Percentiles rank a stretch among this genome's conserved stretches.
phyloP scores from a whole-genome alignment of 768 basidiomycete species.

The Boletus subcaerulescens region DNA sequence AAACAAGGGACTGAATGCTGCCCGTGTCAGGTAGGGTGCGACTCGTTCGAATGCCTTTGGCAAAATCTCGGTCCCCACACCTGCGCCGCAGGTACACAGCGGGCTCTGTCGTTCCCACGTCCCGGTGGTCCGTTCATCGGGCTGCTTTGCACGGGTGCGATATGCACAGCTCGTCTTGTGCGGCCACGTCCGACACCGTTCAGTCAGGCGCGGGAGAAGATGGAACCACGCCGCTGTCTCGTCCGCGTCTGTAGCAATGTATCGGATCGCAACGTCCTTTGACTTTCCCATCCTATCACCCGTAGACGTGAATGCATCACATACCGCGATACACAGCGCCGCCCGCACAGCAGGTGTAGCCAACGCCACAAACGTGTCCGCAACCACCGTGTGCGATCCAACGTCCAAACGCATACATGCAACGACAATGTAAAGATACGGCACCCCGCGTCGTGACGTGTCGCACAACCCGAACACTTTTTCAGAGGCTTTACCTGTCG shows the following conservation, averaged over 20 bases:
- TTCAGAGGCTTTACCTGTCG: conserved; percentile 3
- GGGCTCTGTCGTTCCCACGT: conserved; percentile 3
- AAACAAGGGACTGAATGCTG: conserved; percentile 54
- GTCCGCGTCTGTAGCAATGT: conserved; percentile 11
- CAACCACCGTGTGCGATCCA: conserved; percentile 40
- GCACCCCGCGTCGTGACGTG: not conserved
- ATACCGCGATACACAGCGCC: not conserved
- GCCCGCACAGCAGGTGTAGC: conserved; percentile 13
- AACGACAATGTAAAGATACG: conserved; percentile 45
- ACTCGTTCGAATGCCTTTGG: conserved; percentile 35
- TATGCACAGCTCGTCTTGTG: conserved; percentile 42
- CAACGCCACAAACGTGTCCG: conserved; percentile 46
- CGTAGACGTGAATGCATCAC: too few species aligned
- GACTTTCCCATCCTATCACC: not conserved
- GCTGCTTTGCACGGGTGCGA: conserved; percentile 21
- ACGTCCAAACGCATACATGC: conserved; percentile 45
- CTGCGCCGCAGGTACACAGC: conserved; percentile 14
- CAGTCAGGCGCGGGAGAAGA: conserved; percentile 48
- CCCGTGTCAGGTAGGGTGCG: conserved; percentile 44
- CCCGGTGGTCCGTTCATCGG: conserved; percentile 31
- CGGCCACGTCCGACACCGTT: conserved; percentile 53
- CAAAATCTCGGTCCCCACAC: conserved; percentile 11
- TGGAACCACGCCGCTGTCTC: conserved; percentile 43
- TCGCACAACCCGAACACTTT: conserved; percentile 19
- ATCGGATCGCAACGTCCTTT: conserved; percentile 4